Base-by-base conservation (phyloP, 1,284 basidiomycete species). In the Tilletia walkeri region DNA sequence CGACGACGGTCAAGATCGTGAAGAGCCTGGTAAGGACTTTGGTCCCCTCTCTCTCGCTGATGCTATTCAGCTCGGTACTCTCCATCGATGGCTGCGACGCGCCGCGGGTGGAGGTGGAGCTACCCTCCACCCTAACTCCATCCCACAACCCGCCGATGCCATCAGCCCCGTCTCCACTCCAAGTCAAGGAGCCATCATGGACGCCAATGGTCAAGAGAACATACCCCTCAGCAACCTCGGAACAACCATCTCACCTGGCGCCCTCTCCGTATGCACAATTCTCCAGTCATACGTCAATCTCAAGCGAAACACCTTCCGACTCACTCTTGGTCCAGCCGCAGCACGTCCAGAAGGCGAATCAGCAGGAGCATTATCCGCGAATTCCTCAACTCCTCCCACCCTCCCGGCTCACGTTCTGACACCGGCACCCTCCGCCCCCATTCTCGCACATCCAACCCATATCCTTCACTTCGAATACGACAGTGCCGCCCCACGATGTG, bases 101-200 rank as follows among this genome's bases (percentile, higher is more conserved):
- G 59, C 53, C 16, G 67, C 53, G n/a, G 39, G n/a, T 36, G 59
- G 59, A 20, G 48, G 59, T 48, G 39, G 53, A 39, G 39, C 67
- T 48, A 67, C 38, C 7, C 39, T 53, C 34, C 50, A 63, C 67
- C 90, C 89, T 78, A 90, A 90, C 54, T 92, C 75, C 67, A 67
- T 73, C 14, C 74, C 75, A n/a, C 66, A 72, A 7, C 59, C 78
- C 2, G 67, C 76, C 16, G 12, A 71, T 34, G 2, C 65, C 2
- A 34, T 67, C 1, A 66, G 68, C 3, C 45, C 95, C 82, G 34
- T 16, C 14, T 14, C 34, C 34, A 9, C 41, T 14, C 41, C 41
- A 7, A 45, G 14, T 14, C 9, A 45, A 45, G 59, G 38, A 4
- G n/a, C 34, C 30, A 41, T 18, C 12, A 6, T 39, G 16, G 34